Conservation (phyloP, 805 yeast species). For the Sugiyamaella chiloensis region DNA sequence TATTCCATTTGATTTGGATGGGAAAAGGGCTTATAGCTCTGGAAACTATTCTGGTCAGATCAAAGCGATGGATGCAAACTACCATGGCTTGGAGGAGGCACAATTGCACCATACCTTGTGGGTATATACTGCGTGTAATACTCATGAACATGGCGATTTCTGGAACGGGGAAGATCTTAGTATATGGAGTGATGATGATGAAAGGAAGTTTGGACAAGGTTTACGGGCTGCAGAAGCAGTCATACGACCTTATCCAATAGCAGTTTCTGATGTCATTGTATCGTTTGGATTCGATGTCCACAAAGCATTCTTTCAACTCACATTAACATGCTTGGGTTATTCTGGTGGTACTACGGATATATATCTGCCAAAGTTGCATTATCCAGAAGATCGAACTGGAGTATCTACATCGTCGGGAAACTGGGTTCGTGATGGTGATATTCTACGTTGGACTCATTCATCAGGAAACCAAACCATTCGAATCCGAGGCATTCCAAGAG, state of each 20-base stretch:
- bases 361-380: slow-evolving; percentile 72
- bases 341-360: slow-evolving; percentile 49
- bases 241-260: slow-evolving; percentile 65
- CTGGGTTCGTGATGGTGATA: slow-evolving; percentile 47
- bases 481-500: slow-evolving; percentile 9
- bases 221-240: slow-evolving; percentile 62
- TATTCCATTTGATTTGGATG: slow-evolving; percentile 92
- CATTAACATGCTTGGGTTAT: slow-evolving; percentile 14
- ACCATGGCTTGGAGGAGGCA: slow-evolving; percentile 70
- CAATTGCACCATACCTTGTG: slow-evolving; percentile 74
- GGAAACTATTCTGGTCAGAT: slow-evolving; percentile 65
- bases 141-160: slow-evolving; percentile 79
- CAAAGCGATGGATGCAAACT: slow-evolving; percentile 74
- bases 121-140: slow-evolving; percentile 71
- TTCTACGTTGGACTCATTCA: slow-evolving; percentile 10
- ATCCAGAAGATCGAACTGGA: slow-evolving; percentile 45
- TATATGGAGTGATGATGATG: slow-evolving; percentile 69
- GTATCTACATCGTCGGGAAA: slow-evolving; percentile 56
- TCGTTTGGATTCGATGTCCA: slow-evolving; percentile 21
- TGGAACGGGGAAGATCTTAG: slow-evolving; percentile 95
- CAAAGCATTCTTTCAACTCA: slow-evolving; percentile 17
- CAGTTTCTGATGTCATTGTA: slow-evolving; percentile 28
- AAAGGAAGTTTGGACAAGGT: slow-evolving; percentile 10
- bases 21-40: slow-evolving; percentile 58
- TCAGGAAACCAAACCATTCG: slow-evolving; percentile 11